These are phyloP conservation scores for Moricandia arvensis DNA, from an alignment of 345 rosid genomes.

Conservation along the genomic window DNA sequence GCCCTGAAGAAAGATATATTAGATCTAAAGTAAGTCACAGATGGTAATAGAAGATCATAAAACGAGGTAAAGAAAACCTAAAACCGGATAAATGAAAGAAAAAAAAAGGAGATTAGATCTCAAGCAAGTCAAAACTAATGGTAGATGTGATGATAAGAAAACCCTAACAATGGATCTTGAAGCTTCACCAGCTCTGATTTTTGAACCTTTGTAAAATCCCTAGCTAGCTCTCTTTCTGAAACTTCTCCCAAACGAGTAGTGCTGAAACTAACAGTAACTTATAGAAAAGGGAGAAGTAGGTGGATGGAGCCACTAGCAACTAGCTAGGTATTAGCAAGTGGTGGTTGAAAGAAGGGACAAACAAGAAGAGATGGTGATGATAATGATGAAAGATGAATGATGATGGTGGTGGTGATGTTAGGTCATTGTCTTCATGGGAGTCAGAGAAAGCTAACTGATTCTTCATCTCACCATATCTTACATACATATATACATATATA, in stretches of 20 bases:
- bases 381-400: conserved; percentile 25
- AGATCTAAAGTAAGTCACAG: conserved; percentile 17
- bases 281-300: conserved; percentile 19
- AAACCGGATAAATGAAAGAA: not conserved
- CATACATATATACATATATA: not conserved
- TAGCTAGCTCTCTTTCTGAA: conserved; percentile 19
- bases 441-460: conserved; percentile 62
- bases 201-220: conserved; percentile 21
- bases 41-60: not conserved
- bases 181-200: conserved; percentile 2
- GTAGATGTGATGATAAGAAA: conserved; percentile 18
- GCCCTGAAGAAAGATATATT: not conserved
- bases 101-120: conserved; percentile 19
- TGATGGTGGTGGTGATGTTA: conserved; percentile 41
- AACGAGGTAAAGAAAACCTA: conserved; percentile 23
- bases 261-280: conserved; percentile 14
- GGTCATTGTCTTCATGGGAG: conserved; percentile 64
- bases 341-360: conserved; percentile 32
- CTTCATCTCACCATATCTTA: conserved; percentile 53
- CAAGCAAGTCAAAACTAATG: not conserved
- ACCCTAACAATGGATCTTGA: conserved; percentile 19
- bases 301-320: conserved; percentile 14
- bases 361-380: conserved; percentile 18
- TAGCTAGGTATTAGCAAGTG: conserved; percentile 18
- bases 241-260: not conserved